A percentile compares a stretch with the other conserved stretches of the same genome.
Evolutionary conservation across 139 green algal species (phyloP).

Genomic region (Closterium sp.): DNA sequence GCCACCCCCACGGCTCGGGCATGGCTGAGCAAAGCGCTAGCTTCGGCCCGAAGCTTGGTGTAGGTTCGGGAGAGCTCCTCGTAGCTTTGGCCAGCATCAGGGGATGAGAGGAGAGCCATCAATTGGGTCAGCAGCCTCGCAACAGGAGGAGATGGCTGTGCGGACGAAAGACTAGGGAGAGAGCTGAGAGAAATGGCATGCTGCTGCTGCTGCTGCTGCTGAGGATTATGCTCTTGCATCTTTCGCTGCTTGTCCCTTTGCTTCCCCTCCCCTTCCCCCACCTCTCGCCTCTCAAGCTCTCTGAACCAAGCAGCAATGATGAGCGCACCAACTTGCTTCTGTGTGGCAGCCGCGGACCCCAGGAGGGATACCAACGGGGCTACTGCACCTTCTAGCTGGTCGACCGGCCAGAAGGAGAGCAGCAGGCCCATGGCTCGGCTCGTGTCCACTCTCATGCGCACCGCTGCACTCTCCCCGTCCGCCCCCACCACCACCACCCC

Average conservation of each 20-base stretch:
- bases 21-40: conserved; percentile 3
- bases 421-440: conserved; percentile 58
- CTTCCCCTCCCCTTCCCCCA: not conserved
- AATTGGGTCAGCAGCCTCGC: not conserved
- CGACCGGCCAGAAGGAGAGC: conserved; percentile 6
- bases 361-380: conserved; percentile 20
- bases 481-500: conserved; percentile 38
- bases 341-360: conserved; percentile 1
- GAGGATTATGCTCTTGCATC: not conserved
- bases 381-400: conserved; percentile 12
- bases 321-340: conserved; percentile 7
- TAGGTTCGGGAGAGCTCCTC: not conserved
- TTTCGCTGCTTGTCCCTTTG: not conserved
- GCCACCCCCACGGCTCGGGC: not conserved
- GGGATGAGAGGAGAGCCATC: conserved; percentile 10
- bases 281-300: not conserved
- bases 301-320: not conserved
- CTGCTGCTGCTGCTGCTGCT: not conserved
- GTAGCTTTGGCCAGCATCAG: conserved; percentile 18
- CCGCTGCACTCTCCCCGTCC: conserved; percentile 13
- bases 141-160: not conserved
- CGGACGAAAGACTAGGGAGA: not conserved
- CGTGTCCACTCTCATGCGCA: conserved; percentile 62
- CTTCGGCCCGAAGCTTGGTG: not conserved
- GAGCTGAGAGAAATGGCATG: not conserved